A percentile compares a stretch with the other conserved stretches of the same genome.
Evolutionary conservation across 495 filamentous ascomycete genomes (phyloP).

Genomic region (Aspergillus conjunctus): DNA sequence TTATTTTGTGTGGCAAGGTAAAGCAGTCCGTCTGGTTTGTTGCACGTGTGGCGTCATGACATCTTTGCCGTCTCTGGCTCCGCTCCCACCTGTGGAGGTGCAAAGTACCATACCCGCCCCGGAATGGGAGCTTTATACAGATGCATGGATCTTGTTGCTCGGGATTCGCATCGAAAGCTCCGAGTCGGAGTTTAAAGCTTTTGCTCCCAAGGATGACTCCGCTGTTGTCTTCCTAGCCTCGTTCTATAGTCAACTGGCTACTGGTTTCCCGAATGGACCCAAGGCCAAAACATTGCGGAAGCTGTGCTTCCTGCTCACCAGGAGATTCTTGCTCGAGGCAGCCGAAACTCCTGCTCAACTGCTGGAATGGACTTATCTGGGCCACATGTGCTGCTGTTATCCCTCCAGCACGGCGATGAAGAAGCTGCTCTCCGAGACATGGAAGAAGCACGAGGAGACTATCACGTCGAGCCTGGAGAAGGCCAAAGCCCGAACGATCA

Average conservation of each 20-base stretch:
- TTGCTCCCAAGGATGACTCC: slow-evolving; percentile 56
- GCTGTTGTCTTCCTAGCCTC: slow-evolving; percentile 61
- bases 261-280: slow-evolving; percentile 43
- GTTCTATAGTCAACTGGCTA: slow-evolving; percentile 56
- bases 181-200: slow-evolving; percentile 50
- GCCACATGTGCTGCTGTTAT: slow-evolving; percentile 43
- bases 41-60: slow-evolving; percentile 33
- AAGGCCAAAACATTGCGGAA: slow-evolving; percentile 59
- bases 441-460: slow-evolving; percentile 38
- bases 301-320: slow-evolving; percentile 63
- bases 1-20: neutral
- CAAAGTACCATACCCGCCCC: slow-evolving; percentile 62
- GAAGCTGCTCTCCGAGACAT: slow-evolving; percentile 46
- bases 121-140: slow-evolving; percentile 78
- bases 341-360: slow-evolving; percentile 29
- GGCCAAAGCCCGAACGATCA: slow-evolving; percentile 49
- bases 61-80: slow-evolving; percentile 67
- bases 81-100: slow-evolving; percentile 71
- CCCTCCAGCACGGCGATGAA: slow-evolving; percentile 42
- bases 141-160: slow-evolving; percentile 72
- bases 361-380: slow-evolving; percentile 43
- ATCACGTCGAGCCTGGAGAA: slow-evolving; percentile 47
- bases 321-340: slow-evolving; percentile 37
- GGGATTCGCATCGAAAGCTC: slow-evolving; percentile 63
- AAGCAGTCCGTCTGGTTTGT: neutral